Conservation (phyloP, 768 basidiomycete genomes). For the Dioszegia crocea region DNA sequence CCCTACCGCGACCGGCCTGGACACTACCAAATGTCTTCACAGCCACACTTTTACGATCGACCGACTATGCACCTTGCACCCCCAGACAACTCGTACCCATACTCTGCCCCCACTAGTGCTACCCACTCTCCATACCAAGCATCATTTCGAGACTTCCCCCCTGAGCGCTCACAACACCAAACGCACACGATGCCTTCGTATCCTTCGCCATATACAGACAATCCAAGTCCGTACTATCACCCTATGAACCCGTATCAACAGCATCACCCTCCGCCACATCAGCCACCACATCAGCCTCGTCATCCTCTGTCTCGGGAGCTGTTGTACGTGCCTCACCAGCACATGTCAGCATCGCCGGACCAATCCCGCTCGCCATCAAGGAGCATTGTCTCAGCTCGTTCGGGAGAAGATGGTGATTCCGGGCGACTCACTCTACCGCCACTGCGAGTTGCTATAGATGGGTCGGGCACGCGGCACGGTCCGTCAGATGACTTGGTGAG, state of each 20-base stretch:
- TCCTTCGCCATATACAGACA: neutral
- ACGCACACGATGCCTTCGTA: too few species aligned
- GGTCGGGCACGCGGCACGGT: slow-evolving; percentile 3
- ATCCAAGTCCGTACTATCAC: neutral
- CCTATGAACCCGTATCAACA: neutral
- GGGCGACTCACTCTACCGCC: slow-evolving; percentile 29
- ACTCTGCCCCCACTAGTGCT: neutral
- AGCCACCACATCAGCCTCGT: neutral
- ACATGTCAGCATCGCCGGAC: neutral
- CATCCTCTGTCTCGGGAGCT: neutral
- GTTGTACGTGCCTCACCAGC: neutral
- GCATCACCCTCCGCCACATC: neutral
- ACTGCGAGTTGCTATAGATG: slow-evolving; percentile 25
- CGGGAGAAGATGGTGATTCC: neutral
- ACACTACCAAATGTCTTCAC: neutral
- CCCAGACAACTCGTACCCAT: neutral
- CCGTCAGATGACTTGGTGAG: neutral
- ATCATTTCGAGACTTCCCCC: neutral
- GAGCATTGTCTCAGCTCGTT: neutral
- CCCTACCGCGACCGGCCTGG: neutral
- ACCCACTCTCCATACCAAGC: neutral
- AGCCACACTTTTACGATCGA: neutral
- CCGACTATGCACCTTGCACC: neutral
- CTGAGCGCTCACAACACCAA: too few species aligned
- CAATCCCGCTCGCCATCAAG: neutral